These are phyloP conservation scores for Singerocomus rubriflavus DNA, from an alignment of 1,284 basidiomycete species.

Conservation along the genomic window DNA sequence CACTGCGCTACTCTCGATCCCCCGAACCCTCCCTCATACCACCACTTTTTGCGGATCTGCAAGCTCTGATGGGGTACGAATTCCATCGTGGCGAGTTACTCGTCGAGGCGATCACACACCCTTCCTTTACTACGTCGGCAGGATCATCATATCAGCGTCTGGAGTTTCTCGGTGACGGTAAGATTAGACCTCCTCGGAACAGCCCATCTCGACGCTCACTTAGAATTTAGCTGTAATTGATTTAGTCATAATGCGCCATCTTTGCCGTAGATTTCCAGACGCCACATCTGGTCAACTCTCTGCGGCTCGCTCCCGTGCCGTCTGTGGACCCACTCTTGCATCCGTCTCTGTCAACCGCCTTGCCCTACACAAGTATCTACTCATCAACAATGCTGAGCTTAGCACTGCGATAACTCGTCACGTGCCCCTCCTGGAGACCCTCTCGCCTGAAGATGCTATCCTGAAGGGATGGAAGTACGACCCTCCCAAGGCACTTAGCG, in stretches of 20 bases:
- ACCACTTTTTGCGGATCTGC: conserved; percentile 51
- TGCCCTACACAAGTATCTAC: conserved; percentile 63
- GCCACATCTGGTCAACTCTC: conserved; percentile 76
- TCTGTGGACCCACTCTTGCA: conserved; percentile 74
- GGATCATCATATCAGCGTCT: conserved; percentile 75
- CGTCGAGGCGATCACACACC: conserved; percentile 77
- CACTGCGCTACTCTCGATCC: conserved; percentile 44
- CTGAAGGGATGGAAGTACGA: conserved; percentile 73
- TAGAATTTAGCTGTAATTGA: conserved; percentile 63
- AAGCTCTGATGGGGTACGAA: conserved; percentile 65
- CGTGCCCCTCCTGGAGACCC: conserved; percentile 53
- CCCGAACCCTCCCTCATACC: conserved; percentile 38
- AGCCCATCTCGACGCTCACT: conserved; percentile 11
- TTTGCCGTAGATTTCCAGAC: conserved; percentile 64
- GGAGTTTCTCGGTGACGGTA: conserved; percentile 85
- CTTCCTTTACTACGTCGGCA: conserved; percentile 58
- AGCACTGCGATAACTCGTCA: conserved; percentile 60
- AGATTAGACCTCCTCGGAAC: conserved; percentile 21
- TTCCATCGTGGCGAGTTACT: conserved; percentile 64
- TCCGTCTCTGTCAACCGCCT: conserved; percentile 64
- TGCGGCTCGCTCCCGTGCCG: conserved; percentile 63
- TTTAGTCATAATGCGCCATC: conserved; percentile 67
- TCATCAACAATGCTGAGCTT: conserved; percentile 69
- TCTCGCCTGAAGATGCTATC: conserved; percentile 60
- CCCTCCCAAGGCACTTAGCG: conserved; percentile 77